Conservation (phyloP, 169 alveolate genomes). For the Blepharisma undulans region DNA sequence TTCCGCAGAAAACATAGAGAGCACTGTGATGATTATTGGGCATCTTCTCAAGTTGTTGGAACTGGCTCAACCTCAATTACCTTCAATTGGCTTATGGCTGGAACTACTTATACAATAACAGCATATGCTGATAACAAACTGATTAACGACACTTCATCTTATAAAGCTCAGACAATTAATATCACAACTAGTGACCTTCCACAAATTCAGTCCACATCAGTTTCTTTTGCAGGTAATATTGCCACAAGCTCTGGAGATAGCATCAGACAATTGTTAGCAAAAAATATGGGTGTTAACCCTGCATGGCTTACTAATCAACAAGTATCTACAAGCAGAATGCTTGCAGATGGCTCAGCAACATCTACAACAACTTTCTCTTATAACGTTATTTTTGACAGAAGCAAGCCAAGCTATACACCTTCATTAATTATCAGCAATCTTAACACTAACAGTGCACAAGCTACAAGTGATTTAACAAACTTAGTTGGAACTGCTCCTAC, state of each 20-base stretch:
- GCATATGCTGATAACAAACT: conserved; percentile 5
- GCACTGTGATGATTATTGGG: not conserved
- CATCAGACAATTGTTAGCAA: not conserved
- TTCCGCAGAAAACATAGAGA: not conserved
- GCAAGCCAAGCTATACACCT: not conserved
- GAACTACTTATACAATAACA: not conserved
- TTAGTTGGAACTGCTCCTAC: too few relatives aligned
- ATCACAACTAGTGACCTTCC: not conserved
- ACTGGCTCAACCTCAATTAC: not conserved
- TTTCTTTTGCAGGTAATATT: not conserved
- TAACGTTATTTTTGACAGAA: not conserved
- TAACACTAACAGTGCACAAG: not conserved
- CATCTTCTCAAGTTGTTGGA: not conserved
- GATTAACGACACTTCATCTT: not conserved
- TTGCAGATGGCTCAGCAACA: too few relatives aligned
- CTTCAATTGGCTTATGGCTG: not conserved
- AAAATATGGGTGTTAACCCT: not conserved
- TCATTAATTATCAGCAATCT: not conserved
- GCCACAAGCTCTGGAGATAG: not conserved
- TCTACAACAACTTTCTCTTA: not conserved
- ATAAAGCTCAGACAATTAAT: not conserved
- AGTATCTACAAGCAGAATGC: not conserved
- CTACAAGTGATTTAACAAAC: too few relatives aligned
- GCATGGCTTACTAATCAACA: not conserved
- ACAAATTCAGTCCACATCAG: not conserved